Base-by-base conservation (phyloP, 2,329 filamentous ascomycete genomes). In the Monosporascus sp. region DNA sequence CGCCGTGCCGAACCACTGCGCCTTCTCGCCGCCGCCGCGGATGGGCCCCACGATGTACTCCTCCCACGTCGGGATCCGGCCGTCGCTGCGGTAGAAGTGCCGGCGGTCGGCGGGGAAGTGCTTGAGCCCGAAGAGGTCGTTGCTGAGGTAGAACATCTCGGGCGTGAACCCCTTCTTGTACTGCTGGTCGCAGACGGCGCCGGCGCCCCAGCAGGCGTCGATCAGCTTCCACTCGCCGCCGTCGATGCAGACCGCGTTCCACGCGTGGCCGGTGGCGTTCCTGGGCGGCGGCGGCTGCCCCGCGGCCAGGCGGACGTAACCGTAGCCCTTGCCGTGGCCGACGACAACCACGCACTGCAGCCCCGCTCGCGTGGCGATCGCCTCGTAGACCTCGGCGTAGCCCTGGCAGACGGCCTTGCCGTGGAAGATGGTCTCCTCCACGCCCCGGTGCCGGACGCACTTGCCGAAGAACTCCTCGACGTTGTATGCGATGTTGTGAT, bases 141-240 rank as follows among this genome's bases (percentile, higher is more conserved):
- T 97, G 49, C 72, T 70, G 54, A 74, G 70, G 3, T 73, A 80
- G 61, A 88, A 88, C 58, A 81, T 71, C 7, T 77, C 70, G 0
- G 90, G 82, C 1, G 76, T 79, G 68, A 97, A 96, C 3, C 75
- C 67, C 61, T 87, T 80, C 44, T 80, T 80, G 72, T 91, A 97
- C 1, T 75, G 70, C 53, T 79, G 71, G 17, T 65, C 75, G 44
- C 77, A 71, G 8, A 96, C 71, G 57, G 82, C 76, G 2, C 93
- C 93, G 0, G 93, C 90, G 39, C 94, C 94, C 94, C 94, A 99
- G 67, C 93, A 97, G 0, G 88, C 72, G 65, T 99, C 94, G 48
- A 97, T 74, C 1, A 97, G 79, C 71, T 97, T 96, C 93, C 93
- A 97, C 59, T 85, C 82, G 2, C 89, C 90, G 25, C 85, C 82